phyloP scores from a whole-genome alignment of 176 grass and related monocot genomes.

The Ensete glaucum region DNA sequence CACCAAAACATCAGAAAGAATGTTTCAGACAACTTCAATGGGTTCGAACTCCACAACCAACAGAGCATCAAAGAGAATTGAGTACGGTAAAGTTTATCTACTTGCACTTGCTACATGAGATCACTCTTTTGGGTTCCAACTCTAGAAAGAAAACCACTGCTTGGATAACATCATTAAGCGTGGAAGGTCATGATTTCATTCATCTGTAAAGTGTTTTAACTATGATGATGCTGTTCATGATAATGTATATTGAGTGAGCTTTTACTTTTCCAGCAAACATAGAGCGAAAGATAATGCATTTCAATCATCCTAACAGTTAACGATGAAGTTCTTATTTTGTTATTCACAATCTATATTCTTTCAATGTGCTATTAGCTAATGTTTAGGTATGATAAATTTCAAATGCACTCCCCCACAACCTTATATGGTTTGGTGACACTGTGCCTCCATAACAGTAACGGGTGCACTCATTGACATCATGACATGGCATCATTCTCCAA shows the following conservation, averaged over 20 bases:
- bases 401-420: too few relatives aligned
- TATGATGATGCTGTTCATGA: not conserved
- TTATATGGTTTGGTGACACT: too few relatives aligned
- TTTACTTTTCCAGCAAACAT: not conserved
- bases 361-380: too few relatives aligned
- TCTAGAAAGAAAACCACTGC: not conserved
- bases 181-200: not conserved
- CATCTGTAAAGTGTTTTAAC: not conserved
- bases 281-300: not conserved
- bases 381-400: too few relatives aligned
- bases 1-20: not conserved
- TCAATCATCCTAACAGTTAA: conserved; percentile 2
- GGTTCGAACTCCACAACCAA: not conserved
- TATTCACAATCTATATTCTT: not conserved
- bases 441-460: too few relatives aligned
- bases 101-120: too few relatives aligned
- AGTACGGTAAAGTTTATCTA: too few relatives aligned
- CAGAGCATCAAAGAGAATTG: not conserved
- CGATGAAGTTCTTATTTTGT: not conserved
- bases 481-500: too few relatives aligned
- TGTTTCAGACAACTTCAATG: not conserved
- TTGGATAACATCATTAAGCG: conserved; percentile 1
- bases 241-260: not conserved
- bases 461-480: too few relatives aligned
- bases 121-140: not conserved